Evolutionary conservation across 805 yeast genomes (phyloP), one percentile per base, ranked within the genome.

Genomic region (Metschnikowia koreensis): DNA sequence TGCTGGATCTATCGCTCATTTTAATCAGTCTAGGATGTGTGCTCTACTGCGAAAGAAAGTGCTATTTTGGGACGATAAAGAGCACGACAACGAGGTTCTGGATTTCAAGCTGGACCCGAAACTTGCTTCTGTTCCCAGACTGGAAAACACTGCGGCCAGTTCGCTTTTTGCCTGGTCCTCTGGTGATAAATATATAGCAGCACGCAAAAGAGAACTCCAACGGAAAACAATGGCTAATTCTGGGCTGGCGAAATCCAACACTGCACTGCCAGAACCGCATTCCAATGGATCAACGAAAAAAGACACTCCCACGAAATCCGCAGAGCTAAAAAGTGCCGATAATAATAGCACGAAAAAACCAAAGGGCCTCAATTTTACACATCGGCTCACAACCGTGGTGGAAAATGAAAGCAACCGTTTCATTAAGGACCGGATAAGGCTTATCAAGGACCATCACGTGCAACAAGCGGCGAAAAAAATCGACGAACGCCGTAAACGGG

Each of bases 121-220:
- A 22, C 22, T 22, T 22, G 22, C 22, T 3, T 22, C 22, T 22
- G 22, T 4, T 2, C 22, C 22, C 22, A 22, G 22, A 22, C 22
- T 29, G 26, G 61, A 47, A 43, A 48, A 47, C 16, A 46, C 47
- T 17, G 53, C 46, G 2, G 65, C 74, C 22, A 73, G 66, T 53
- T 64, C 71, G n/a, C 62, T 74, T 38, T 74, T 74, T 51, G 63
- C 69, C 46, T 74, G 79, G 79, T 71, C 77, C 15, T 71, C 77
- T 1, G 68, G 71, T 31, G 79, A 74, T 44, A 63, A 66, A 10
- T 71, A 72, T 51, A 66, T 74, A 10, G 66, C 64, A 26, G 65
- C 66, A 1, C 59, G 77, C 31, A 67, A 65, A 51, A 51, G 55
- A 31, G 70, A 68, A 43, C 54, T 68, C 17, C 62, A 55, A 51